phyloP scores from a whole-genome alignment of 2,329 filamentous ascomycete species.

The Venturia carpophila region DNA sequence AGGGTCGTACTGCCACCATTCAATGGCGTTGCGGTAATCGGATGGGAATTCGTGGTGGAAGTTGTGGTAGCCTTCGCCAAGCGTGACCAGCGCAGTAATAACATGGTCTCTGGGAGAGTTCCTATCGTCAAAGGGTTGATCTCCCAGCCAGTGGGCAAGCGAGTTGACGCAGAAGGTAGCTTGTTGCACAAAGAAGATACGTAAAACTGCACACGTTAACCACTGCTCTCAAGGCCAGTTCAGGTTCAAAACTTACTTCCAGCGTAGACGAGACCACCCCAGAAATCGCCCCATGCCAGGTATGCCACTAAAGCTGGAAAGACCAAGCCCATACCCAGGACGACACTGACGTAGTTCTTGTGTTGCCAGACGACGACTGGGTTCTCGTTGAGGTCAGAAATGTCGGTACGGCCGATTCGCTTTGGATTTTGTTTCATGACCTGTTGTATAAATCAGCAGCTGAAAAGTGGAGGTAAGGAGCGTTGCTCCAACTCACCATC shows the following conservation, averaged over 20 bases:
- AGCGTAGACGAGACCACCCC: conserved; percentile 44
- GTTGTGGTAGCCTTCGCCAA: conserved; percentile 40
- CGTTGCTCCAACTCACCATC: conserved; percentile 33
- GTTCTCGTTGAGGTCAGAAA: conserved; percentile 45
- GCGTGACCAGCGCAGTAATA: conserved; percentile 36
- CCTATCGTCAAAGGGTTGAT: conserved; percentile 39
- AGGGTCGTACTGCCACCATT: conserved; percentile 33
- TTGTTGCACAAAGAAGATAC: conserved; percentile 47
- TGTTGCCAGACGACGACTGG: conserved; percentile 45
- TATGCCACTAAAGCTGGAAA: conserved; percentile 43
- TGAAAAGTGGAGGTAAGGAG: neutral
- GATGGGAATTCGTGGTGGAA: conserved; percentile 40
- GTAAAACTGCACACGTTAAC: conserved; percentile 29
- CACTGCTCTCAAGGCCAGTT: too few species aligned
- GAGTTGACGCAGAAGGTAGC: conserved; percentile 49
- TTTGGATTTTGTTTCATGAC: conserved; percentile 47
- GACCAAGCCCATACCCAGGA: conserved; percentile 41
- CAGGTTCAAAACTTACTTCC: conserved; percentile 26
- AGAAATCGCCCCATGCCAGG: conserved; percentile 43
- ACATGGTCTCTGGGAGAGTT: conserved; percentile 38
- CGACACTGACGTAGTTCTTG: conserved; percentile 41
- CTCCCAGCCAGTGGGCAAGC: conserved; percentile 46
- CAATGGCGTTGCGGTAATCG: conserved; percentile 38
- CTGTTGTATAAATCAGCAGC: neutral
- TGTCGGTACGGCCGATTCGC: conserved; percentile 44